Conservation (phyloP, 2,329 filamentous ascomycete genomes). For the Dothistroma pini region DNA sequence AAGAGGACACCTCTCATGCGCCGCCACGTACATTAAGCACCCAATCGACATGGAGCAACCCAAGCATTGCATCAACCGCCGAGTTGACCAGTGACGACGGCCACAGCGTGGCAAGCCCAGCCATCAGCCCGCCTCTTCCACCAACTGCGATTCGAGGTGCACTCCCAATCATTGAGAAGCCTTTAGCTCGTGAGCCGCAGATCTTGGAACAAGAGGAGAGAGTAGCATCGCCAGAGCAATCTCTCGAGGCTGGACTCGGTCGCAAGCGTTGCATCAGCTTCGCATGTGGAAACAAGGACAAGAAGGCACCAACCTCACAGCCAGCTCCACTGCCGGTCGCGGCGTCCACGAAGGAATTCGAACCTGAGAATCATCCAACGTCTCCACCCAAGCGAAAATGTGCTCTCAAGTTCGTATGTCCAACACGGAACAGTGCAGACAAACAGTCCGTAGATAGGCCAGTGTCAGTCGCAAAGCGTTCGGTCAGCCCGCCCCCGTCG, state of each 20-base stretch:
- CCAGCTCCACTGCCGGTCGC: constrained; percentile 32
- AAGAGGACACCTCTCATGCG: constrained; percentile 27
- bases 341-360: constrained; percentile 6
- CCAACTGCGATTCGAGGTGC: constrained; percentile 47
- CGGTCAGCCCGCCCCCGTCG: constrained; percentile 42
- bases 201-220: constrained; percentile 38
- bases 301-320: constrained; percentile 40
- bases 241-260: constrained; percentile 60
- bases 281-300: constrained; percentile 66
- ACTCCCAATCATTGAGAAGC: constrained; percentile 39
- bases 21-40: constrained; percentile 45
- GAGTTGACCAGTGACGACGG: constrained; percentile 89
- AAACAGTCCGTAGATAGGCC: constrained; percentile 29
- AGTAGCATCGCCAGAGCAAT: constrained; percentile 45
- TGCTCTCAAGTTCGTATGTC: constrained; percentile 71
- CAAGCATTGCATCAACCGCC: constrained; percentile 76
- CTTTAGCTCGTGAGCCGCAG: constrained; percentile 36
- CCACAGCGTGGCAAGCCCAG: constrained; percentile 75
- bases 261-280: constrained; percentile 92
- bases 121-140: constrained; percentile 76
- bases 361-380: constrained; percentile 15
- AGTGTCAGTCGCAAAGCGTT: constrained; percentile 32
- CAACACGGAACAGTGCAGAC: constrained; percentile 48
- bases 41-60: constrained; percentile 72
- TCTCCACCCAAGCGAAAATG: constrained; percentile 53